These are phyloP conservation scores for Parastagonospora avenae DNA, from an alignment of 2,329 filamentous ascomycete species.

Conservation along the genomic window DNA sequence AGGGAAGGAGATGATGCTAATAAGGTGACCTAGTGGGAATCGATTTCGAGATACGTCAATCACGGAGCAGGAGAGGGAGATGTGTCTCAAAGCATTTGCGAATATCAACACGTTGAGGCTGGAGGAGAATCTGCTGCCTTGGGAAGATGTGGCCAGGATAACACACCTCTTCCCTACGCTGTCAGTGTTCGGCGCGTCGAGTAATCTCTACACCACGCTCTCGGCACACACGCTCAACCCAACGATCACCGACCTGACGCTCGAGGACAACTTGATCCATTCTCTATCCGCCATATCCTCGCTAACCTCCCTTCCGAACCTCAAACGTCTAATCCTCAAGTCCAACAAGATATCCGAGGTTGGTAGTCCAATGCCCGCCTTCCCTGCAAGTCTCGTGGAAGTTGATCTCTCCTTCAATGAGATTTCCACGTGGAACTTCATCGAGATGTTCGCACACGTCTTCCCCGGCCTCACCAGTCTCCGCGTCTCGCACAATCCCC, in stretches of 20 bases:
- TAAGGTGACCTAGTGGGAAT: slow-evolving; percentile 66
- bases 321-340: slow-evolving; percentile 67
- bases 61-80: slow-evolving; percentile 25
- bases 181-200: slow-evolving; percentile 53
- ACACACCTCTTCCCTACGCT: slow-evolving; percentile 63
- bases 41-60: slow-evolving; percentile 59
- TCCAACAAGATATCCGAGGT: slow-evolving; percentile 69
- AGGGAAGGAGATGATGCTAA: slow-evolving; percentile 1
- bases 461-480: slow-evolving; percentile 78
- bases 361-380: slow-evolving; percentile 24
- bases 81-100: slow-evolving; percentile 35
- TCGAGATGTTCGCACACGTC: slow-evolving; percentile 68
- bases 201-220: slow-evolving; percentile 46
- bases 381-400: slow-evolving; percentile 43
- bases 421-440: slow-evolving; percentile 69
- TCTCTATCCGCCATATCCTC: slow-evolving; percentile 62
- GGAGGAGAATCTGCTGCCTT: slow-evolving; percentile 53
- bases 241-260: slow-evolving; percentile 66
- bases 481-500: slow-evolving; percentile 83
- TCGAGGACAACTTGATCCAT: slow-evolving; percentile 75
- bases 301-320: slow-evolving; percentile 63
- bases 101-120: slow-evolving; percentile 54
- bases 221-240: slow-evolving; percentile 48
- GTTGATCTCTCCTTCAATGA: slow-evolving; percentile 55
- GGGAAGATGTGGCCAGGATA: slow-evolving; percentile 45